Percentiles rank a stretch among this genome's conserved stretches.
Evolutionary conservation across 768 basidiomycete species (phyloP).

Genomic region (Baorangia bicolor): DNA sequence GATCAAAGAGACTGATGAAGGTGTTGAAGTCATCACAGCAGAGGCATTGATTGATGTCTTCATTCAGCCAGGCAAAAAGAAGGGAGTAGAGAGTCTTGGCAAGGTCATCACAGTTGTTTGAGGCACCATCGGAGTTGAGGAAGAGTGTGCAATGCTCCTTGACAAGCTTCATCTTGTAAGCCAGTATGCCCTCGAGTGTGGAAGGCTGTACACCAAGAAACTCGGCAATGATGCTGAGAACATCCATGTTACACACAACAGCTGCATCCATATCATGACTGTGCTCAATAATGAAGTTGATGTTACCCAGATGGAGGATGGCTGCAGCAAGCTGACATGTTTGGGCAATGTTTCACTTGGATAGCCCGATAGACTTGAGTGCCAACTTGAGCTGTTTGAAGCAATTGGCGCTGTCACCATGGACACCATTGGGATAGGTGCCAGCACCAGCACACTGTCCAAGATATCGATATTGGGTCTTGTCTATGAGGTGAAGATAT

Average conservation of each 20-base stretch:
- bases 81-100: conserved; percentile 92
- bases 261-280: conserved; percentile 88
- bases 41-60: conserved; percentile 92
- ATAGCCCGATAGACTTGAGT: conserved; percentile 89
- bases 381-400: conserved; percentile 95
- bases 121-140: conserved; percentile 90
- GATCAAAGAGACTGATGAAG: conserved; percentile 91
- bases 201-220: conserved; percentile 81
- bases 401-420: conserved; percentile 78
- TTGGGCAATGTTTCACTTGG: conserved; percentile 93
- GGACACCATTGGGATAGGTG: conserved; percentile 44
- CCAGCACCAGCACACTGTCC: conserved; percentile 59
- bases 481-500: conserved; percentile 82
- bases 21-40: conserved; percentile 91
- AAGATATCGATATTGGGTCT: conserved; percentile 82
- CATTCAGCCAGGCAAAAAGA: conserved; percentile 94
- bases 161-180: conserved; percentile 89
- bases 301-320: conserved; percentile 94
- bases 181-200: conserved; percentile 75
- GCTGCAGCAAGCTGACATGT: conserved; percentile 93
- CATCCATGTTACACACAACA: conserved; percentile 82
- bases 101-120: conserved; percentile 91
- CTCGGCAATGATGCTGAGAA: conserved; percentile 81
- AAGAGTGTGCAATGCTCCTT: conserved; percentile 97
- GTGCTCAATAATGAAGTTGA: conserved; percentile 87